phyloP scores from a whole-genome alignment of 495 filamentous ascomycete genomes.

The Penicillium bovifimosum region DNA sequence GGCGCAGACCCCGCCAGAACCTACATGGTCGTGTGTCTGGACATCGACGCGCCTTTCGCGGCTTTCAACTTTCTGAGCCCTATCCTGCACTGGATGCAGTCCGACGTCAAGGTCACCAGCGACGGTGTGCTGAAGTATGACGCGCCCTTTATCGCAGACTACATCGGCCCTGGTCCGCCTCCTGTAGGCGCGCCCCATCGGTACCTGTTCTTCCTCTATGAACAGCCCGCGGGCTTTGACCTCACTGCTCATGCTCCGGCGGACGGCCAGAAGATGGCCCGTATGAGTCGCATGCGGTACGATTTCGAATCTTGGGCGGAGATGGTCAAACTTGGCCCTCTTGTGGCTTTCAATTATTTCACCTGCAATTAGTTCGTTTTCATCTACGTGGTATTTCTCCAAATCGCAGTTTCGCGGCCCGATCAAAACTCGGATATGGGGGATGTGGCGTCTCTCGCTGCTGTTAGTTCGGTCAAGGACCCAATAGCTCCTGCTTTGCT shows the following conservation, averaged over 20 bases:
- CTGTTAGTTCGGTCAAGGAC: neutral
- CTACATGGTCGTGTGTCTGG: slow-evolving; percentile 46
- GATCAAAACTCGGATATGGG: neutral
- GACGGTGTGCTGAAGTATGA: slow-evolving; percentile 12
- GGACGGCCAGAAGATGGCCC: slow-evolving; percentile 36
- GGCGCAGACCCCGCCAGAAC: slow-evolving; percentile 17
- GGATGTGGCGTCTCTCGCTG: neutral
- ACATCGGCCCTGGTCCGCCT: slow-evolving; percentile 48
- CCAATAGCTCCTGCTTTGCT: neutral
- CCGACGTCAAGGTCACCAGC: slow-evolving; percentile 32
- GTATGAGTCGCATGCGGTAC: slow-evolving; percentile 42
- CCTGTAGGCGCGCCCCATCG: slow-evolving; percentile 48
- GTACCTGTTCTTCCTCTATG: slow-evolving; percentile 53
- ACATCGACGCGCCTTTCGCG: slow-evolving; percentile 51
- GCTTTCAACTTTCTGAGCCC: slow-evolving; percentile 35
- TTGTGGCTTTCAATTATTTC: slow-evolving; percentile 53
- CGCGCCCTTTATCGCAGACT: slow-evolving; percentile 38
- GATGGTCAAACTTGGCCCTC: slow-evolving; percentile 39
- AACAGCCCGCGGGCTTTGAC: slow-evolving; percentile 48
- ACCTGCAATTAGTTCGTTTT: slow-evolving; percentile 25
- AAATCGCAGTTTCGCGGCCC: neutral
- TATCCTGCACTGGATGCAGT: slow-evolving; percentile 48
- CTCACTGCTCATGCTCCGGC: slow-evolving; percentile 39
- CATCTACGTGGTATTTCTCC: neutral
- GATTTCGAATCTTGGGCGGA: slow-evolving; percentile 47